Evolutionary conservation across 148 eudicot genomes (phyloP).

Genomic region (Oxyria digyna): DNA sequence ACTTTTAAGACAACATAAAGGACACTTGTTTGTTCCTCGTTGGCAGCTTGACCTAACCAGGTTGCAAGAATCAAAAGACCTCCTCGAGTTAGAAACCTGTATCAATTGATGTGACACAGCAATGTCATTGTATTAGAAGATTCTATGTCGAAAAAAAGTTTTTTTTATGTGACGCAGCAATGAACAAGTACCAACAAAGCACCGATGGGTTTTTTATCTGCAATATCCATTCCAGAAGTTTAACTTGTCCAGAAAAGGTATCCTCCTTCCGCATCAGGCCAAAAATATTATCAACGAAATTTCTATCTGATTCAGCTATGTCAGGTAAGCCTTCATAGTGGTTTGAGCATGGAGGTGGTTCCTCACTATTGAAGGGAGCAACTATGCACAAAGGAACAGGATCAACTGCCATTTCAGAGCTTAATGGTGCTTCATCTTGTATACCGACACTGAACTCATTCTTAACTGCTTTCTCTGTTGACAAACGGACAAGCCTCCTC

Average conservation of each 20-base stretch:
- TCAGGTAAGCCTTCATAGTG: slow-evolving; percentile 47
- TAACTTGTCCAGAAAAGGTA: slow-evolving; percentile 72
- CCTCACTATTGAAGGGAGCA: slow-evolving; percentile 44
- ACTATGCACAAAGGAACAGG: slow-evolving; percentile 55
- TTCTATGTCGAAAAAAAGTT: background rate
- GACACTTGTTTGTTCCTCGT: slow-evolving; percentile 88
- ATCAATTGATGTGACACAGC: background rate
- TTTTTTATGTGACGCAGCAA: background rate
- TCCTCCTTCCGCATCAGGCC: slow-evolving; percentile 74
- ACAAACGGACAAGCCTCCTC: slow-evolving; percentile 54
- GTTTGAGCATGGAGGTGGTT: slow-evolving; percentile 47
- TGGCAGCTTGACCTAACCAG: slow-evolving; percentile 86
- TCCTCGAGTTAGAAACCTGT: slow-evolving; percentile 77
- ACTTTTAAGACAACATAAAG: slow-evolving; percentile 68
- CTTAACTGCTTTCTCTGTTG: slow-evolving; percentile 51
- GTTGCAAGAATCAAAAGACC: slow-evolving; percentile 85
- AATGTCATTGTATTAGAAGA: background rate
- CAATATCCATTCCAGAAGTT: slow-evolving; percentile 83
- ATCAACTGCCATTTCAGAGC: slow-evolving; percentile 24
- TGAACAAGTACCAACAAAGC: slow-evolving; percentile 45
- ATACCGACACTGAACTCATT: slow-evolving; percentile 18
- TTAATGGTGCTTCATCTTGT: slow-evolving; percentile 27
- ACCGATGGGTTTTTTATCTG: slow-evolving; percentile 57
- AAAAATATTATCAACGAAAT: slow-evolving; percentile 62
- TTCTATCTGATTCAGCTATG: slow-evolving; percentile 44